Evolutionary conservation across 2,329 filamentous ascomycete species (phyloP).

Genomic region (Cadophora gregata): DNA sequence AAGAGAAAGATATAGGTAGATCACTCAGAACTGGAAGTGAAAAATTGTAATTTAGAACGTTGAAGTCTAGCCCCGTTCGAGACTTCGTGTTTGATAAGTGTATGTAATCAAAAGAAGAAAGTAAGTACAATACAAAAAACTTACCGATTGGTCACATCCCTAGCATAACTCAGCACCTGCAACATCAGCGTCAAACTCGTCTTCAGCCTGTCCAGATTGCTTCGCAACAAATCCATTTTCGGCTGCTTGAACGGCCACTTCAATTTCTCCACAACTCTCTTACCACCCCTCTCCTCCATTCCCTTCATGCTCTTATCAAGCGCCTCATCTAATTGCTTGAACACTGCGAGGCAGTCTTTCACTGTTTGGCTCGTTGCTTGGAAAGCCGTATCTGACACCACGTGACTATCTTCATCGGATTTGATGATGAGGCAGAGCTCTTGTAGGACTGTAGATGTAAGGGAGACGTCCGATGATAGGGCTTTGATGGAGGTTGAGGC

Average conservation of each 20-base stretch:
- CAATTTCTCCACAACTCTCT: conserved; percentile 22
- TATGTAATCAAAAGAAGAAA: background rate
- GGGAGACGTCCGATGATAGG: conserved; percentile 28
- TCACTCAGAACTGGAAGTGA: no score
- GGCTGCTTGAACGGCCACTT: conserved; percentile 30
- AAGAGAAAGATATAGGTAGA: background rate
- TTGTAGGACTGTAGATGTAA: conserved; percentile 27
- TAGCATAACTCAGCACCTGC: conserved; percentile 28
- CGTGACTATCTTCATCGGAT: conserved; percentile 15
- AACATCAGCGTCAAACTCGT: conserved; percentile 28
- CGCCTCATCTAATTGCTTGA: conserved; percentile 24
- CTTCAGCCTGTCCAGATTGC: conserved; percentile 29
- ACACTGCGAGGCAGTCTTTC: conserved; percentile 25
- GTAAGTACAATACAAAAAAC: background rate
- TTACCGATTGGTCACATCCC: conserved; percentile 23
- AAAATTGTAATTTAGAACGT: no score
- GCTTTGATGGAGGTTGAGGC: conserved; percentile 20
- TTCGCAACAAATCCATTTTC: conserved; percentile 29
- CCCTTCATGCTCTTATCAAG: conserved; percentile 24
- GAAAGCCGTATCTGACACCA: conserved; percentile 23
- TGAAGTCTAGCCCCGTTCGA: no score
- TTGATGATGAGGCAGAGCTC: conserved; percentile 27
- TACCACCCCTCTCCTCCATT: conserved; percentile 6
- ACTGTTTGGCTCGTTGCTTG: conserved; percentile 26
- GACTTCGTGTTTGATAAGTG: background rate